phyloP scores from a whole-genome alignment of 306 rosid genomes.

The Cucurbita moschata region DNA sequence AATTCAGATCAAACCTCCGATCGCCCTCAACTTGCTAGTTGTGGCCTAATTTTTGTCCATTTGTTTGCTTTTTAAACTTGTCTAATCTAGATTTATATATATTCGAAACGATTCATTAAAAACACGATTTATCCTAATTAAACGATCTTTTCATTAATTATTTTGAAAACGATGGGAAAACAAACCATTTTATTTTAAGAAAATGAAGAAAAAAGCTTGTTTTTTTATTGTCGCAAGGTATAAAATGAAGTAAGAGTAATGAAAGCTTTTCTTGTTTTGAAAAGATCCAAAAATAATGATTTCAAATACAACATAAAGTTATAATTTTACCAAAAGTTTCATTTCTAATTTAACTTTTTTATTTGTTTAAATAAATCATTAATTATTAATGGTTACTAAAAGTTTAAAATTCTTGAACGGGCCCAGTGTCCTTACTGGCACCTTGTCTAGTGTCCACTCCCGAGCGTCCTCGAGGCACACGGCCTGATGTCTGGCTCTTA shows the following conservation, averaged over 20 bases:
- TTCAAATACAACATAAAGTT: not conserved
- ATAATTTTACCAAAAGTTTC: not conserved
- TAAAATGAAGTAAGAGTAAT: not conserved
- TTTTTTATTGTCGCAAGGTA: not conserved
- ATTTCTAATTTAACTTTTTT: not conserved
- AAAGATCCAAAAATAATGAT: not conserved
- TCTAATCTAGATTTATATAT: no score
- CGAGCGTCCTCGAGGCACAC: no score
- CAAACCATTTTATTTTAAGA: not conserved
- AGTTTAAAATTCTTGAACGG: no score
- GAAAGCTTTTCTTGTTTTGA: not conserved
- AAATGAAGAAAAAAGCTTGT: not conserved
- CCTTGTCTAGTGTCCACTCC: no score
- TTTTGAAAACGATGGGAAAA: not conserved
- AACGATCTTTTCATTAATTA: not conserved
- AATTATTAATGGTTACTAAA: no score
- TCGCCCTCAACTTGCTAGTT: no score
- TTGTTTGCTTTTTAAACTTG: no score
- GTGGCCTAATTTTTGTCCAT: no score
- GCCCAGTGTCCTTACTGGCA: no score
- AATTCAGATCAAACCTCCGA: no score
- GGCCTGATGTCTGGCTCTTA: no score
- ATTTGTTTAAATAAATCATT: not conserved
- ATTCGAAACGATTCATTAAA: not conserved
- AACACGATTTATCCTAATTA: not conserved